These are phyloP conservation scores for Rhodosporidiobolus sp. DNA, from an alignment of 768 basidiomycete genomes.

Conservation along the genomic window DNA sequence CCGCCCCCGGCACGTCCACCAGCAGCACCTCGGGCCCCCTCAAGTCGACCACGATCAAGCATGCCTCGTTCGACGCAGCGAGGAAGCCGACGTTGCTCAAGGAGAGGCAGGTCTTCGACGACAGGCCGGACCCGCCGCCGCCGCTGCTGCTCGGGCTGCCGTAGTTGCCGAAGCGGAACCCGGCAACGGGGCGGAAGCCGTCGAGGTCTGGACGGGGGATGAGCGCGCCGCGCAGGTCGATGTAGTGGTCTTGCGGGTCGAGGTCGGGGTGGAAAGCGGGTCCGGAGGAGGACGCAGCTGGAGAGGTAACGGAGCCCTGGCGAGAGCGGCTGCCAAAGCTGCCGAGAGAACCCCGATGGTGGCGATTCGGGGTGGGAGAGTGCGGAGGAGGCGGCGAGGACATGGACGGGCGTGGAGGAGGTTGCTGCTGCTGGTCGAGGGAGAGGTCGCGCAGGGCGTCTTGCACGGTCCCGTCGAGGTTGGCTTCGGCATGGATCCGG, in stretches of 20 bases:
- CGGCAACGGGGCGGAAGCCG: slow-evolving; percentile 29
- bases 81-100: slow-evolving; percentile 77
- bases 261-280: background rate
- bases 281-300: background rate
- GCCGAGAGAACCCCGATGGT: background rate
- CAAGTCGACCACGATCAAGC: slow-evolving; percentile 67
- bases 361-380: background rate
- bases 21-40: slow-evolving; percentile 68
- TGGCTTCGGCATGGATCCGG: slow-evolving; percentile 1
- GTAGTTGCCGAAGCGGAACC: slow-evolving; percentile 12
- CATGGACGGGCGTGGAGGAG: background rate
- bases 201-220: slow-evolving; percentile 17
- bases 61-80: slow-evolving; percentile 64
- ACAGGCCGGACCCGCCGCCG: too few relatives aligned
- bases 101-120: slow-evolving; percentile 54
- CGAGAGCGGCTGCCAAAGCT: background rate
- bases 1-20: slow-evolving; percentile 52
- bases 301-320: background rate
- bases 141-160: background rate
- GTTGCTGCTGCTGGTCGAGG: slow-evolving; percentile 12
- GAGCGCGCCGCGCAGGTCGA: slow-evolving; percentile 16
- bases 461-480: slow-evolving; percentile 20
- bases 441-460: slow-evolving; percentile 18
- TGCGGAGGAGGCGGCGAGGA: background rate
- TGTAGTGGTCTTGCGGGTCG: slow-evolving; percentile 22